phyloP scores from a whole-genome alignment of 768 basidiomycete genomes.

The Solioccasus polychromus region DNA sequence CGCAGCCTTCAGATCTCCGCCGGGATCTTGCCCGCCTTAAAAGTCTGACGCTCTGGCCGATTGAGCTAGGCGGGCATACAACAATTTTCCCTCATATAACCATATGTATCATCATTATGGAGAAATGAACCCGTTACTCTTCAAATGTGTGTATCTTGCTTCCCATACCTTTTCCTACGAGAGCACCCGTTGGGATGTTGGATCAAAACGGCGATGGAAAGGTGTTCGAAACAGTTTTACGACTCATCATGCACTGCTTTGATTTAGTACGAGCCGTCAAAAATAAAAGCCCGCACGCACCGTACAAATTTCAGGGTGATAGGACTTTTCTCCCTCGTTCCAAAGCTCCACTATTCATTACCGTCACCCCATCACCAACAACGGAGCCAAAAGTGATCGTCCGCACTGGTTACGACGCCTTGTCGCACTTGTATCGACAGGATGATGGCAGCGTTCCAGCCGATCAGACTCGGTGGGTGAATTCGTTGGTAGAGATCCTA shows the following conservation, averaged over 20 bases:
- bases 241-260: too few relatives aligned
- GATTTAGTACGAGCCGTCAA: not conserved
- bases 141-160: too few relatives aligned
- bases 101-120: too few relatives aligned
- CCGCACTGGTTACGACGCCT: conserved; percentile 1
- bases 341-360: conserved; percentile 16
- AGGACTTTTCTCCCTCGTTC: conserved; percentile 1
- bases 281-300: not conserved
- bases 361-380: conserved; percentile 9
- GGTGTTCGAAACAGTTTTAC: too few relatives aligned
- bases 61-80: conserved; percentile 55
- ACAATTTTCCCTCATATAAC: too few relatives aligned
- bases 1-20: conserved; percentile 72
- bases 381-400: conserved; percentile 10
- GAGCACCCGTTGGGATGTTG: too few relatives aligned
- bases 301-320: conserved; percentile 5
- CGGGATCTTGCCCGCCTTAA: conserved; percentile 29
- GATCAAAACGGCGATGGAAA: too few relatives aligned
- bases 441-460: not conserved
- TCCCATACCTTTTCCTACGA: too few relatives aligned
- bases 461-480: conserved; percentile 1
- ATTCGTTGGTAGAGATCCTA: conserved; percentile 1
- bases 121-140: too few relatives aligned
- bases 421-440: conserved; percentile 3
- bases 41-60: conserved; percentile 63